A percentile compares a stretch with the other conserved stretches of the same genome.
Evolutionary conservation across 2,329 filamentous ascomycete species (phyloP).

Genomic region (Fusarium sp.): DNA sequence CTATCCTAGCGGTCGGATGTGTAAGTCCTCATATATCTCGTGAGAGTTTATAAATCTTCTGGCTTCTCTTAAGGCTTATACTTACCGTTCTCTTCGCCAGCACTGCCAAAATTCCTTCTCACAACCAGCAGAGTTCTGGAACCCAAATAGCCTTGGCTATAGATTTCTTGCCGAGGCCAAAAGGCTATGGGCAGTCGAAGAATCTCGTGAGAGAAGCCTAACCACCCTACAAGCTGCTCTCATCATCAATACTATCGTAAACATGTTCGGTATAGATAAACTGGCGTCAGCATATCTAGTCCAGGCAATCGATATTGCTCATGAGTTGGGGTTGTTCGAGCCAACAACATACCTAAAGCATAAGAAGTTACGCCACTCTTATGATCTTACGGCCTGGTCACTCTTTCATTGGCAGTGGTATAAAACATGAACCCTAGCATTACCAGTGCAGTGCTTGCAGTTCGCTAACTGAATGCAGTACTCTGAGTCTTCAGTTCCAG

Average conservation of each 20-base stretch:
- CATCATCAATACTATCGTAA: background rate
- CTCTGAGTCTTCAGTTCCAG: background rate
- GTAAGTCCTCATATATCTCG: background rate
- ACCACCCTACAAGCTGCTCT: background rate
- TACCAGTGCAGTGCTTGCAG: background rate
- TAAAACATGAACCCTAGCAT: background rate
- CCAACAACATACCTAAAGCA: background rate
- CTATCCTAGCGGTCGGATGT: background rate
- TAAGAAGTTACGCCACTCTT: background rate
- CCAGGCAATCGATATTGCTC: background rate
- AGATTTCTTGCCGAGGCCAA: background rate
- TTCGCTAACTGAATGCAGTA: background rate
- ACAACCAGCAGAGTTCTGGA: background rate
- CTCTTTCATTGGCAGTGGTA: slow-evolving; percentile 13
- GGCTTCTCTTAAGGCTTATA: background rate
- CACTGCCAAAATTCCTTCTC: background rate
- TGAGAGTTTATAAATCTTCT: background rate
- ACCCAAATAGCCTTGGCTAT: background rate
- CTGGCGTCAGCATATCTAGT: background rate
- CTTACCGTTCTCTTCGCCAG: background rate
- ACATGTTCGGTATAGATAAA: background rate
- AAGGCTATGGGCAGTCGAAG: background rate
- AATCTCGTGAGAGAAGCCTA: background rate
- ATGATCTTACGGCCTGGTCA: slow-evolving; percentile 12
- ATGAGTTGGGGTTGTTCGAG: slow-evolving; percentile 1